phyloP scores from a whole-genome alignment of 2,329 filamentous ascomycete species.

The Plenodomus lindquistii region DNA sequence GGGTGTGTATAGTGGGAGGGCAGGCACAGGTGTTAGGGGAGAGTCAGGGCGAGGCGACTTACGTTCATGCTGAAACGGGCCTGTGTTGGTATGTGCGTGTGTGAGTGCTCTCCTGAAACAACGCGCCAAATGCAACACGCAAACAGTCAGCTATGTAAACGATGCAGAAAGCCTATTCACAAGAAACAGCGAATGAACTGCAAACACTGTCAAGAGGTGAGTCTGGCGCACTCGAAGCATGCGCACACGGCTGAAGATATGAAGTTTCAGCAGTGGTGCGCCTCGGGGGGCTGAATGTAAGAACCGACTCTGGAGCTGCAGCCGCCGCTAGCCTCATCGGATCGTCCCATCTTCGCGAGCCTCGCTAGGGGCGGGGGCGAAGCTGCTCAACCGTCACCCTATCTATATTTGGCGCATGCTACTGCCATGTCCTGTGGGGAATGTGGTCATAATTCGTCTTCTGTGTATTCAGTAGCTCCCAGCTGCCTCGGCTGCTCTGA shows the following conservation, averaged over 20 bases:
- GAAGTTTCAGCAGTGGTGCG: slow-evolving; percentile 10
- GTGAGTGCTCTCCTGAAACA: slow-evolving; percentile 42
- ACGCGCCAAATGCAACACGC: slow-evolving; percentile 15
- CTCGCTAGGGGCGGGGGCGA: slow-evolving; percentile 5
- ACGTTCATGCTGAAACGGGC: slow-evolving; percentile 47
- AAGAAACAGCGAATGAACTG: slow-evolving; percentile 5
- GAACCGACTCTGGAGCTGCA: not conserved
- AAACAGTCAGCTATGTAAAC: slow-evolving; percentile 1
- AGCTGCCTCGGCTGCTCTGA: slow-evolving; percentile 2
- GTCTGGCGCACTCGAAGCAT: slow-evolving; percentile 11
- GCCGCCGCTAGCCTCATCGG: not conserved
- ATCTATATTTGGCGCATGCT: slow-evolving; percentile 24
- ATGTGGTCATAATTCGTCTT: too few species aligned
- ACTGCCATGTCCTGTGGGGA: slow-evolving; percentile 1
- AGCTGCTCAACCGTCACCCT: slow-evolving; percentile 6
- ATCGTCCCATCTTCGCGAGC: slow-evolving; percentile 9
- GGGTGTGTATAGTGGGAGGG: slow-evolving; percentile 7
- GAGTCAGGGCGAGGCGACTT: slow-evolving; percentile 25
- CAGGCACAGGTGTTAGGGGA: slow-evolving; percentile 7
- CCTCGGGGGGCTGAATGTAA: slow-evolving; percentile 17
- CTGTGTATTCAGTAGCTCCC: not conserved
- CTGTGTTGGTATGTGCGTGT: slow-evolving; percentile 35
- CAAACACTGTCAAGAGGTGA: slow-evolving; percentile 7
- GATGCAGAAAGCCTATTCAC: slow-evolving; percentile 1
- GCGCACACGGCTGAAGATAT: slow-evolving; percentile 16